Conservation (phyloP, 768 basidiomycete species). For the Agaricus subrufescens region DNA sequence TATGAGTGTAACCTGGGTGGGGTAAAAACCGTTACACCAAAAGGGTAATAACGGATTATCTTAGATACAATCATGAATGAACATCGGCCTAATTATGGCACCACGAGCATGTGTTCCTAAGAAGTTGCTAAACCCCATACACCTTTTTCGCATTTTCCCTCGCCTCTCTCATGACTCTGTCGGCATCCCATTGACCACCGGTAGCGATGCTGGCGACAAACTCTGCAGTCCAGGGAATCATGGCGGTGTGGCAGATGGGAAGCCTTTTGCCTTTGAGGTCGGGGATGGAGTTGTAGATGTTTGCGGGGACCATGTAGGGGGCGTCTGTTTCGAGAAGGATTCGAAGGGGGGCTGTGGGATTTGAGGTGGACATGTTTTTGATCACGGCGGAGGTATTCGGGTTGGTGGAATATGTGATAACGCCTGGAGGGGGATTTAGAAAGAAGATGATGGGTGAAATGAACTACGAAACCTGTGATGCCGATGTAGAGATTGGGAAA, state of each 20-base stretch:
- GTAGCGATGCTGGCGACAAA: slow-evolving; percentile 51
- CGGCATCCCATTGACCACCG: slow-evolving; percentile 45
- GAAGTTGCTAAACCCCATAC: slow-evolving; percentile 43
- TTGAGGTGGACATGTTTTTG: slow-evolving; percentile 38
- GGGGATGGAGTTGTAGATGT: slow-evolving; percentile 57
- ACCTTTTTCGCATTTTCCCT: slow-evolving; percentile 59
- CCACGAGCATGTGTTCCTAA: too few relatives aligned
- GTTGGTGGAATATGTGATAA: slow-evolving; percentile 78
- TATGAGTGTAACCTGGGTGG: too few relatives aligned
- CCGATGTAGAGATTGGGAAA: slow-evolving; percentile 85
- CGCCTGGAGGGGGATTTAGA: slow-evolving; percentile 39
- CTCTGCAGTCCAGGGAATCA: slow-evolving; percentile 84
- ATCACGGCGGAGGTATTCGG: slow-evolving; percentile 64
- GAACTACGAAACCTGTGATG: slow-evolving; percentile 51
- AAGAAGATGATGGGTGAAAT: slow-evolving; percentile 1
- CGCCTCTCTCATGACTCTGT: slow-evolving; percentile 54
- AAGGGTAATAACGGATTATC: too few relatives aligned
- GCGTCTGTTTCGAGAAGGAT: slow-evolving; percentile 83
- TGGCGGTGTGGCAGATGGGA: slow-evolving; percentile 70
- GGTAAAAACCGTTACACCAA: too few relatives aligned
- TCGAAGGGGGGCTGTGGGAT: slow-evolving; percentile 24
- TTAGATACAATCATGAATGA: too few relatives aligned
- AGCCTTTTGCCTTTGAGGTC: slow-evolving; percentile 52
- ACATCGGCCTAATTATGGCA: too few relatives aligned
- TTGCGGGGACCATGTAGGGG: slow-evolving; percentile 81